Percentiles rank a stretch among this genome's conserved stretches.
phyloP scores from a whole-genome alignment of 106 monocot species.

The Dendrobium chrysotoxum region DNA sequence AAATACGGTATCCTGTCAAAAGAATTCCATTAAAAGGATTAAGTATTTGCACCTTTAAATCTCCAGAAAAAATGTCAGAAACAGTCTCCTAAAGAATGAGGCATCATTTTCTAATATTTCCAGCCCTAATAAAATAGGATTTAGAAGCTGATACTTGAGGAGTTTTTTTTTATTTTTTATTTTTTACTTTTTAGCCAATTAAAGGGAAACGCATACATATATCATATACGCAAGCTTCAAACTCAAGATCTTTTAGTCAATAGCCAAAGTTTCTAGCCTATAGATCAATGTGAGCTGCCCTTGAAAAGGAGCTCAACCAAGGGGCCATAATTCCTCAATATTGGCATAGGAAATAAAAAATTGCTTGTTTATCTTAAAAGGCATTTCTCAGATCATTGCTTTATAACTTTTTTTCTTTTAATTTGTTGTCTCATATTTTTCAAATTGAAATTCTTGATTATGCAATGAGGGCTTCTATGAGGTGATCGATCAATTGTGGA shows the following conservation, averaged over 20 bases:
- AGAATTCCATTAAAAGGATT: constrained; percentile 7
- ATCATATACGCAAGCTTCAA: too few relatives aligned
- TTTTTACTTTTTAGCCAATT: too few relatives aligned
- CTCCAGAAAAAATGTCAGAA: not conserved
- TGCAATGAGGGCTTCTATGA: not conserved
- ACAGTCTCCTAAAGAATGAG: not conserved
- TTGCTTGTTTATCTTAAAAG: not conserved
- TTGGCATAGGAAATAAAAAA: not conserved
- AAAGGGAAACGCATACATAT: not conserved
- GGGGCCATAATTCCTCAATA: too few relatives aligned
- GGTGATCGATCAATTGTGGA: not conserved
- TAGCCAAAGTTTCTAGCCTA: too few relatives aligned
- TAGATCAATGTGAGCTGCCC: too few relatives aligned
- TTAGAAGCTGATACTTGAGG: not conserved
- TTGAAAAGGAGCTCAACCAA: not conserved
- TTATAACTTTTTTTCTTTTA: too few relatives aligned
- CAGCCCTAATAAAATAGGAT: not conserved
- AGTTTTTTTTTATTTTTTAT: too few relatives aligned
- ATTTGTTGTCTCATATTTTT: not conserved
- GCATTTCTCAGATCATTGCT: not conserved
- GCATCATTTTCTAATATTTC: not conserved
- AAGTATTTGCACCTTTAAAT: not conserved
- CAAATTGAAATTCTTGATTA: not conserved
- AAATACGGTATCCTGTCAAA: constrained; percentile 59
- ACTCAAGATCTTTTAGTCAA: too few relatives aligned